Percentiles rank a stretch among this genome's conserved stretches.
Evolutionary conservation across 2,329 filamentous ascomycete species (phyloP).

Genomic region (Cucurbitaria berberidis): DNA sequence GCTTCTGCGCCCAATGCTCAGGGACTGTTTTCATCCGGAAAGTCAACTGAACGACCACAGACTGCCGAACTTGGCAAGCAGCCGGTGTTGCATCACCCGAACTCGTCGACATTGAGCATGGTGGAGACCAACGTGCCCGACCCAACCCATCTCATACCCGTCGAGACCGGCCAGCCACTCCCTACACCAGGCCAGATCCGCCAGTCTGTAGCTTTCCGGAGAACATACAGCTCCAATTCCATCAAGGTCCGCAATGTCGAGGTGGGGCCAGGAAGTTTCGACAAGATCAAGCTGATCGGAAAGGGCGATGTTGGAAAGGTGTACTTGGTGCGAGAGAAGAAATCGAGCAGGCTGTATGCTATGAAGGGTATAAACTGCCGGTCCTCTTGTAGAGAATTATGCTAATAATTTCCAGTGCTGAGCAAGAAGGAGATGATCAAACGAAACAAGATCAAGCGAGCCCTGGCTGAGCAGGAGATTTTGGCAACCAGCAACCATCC

Average conservation of each 20-base stretch:
- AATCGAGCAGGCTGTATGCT: slow-evolving; percentile 90
- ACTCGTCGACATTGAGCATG: slow-evolving; percentile 60
- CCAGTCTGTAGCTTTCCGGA: slow-evolving; percentile 76
- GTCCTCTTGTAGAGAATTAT: not conserved
- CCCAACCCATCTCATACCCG: slow-evolving; percentile 37
- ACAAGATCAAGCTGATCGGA: slow-evolving; percentile 99
- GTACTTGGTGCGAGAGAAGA: slow-evolving; percentile 96
- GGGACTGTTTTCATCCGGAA: slow-evolving; percentile 72
- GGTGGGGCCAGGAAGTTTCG: slow-evolving; percentile 92
- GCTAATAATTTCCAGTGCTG: slow-evolving; percentile 68
- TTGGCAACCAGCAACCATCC: slow-evolving; percentile 98
- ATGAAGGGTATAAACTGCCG: slow-evolving; percentile 82
- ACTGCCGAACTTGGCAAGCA: slow-evolving; percentile 89
- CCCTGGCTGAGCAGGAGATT: slow-evolving; percentile 96
- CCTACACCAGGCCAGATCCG: slow-evolving; percentile 70
- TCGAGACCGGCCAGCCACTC: slow-evolving; percentile 59
- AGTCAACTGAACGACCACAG: slow-evolving; percentile 67
- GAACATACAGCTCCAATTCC: slow-evolving; percentile 98
- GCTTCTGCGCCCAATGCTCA: slow-evolving; percentile 97
- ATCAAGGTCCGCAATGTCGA: slow-evolving; percentile 98
- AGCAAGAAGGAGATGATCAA: slow-evolving; percentile 99
- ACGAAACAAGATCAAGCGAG: slow-evolving; percentile 99
- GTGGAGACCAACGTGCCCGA: slow-evolving; percentile 52
- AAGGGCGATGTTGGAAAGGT: slow-evolving; percentile 99
- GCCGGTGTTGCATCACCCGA: slow-evolving; percentile 67